Evolutionary conservation across 805 yeast species (phyloP), one percentile per base, ranked within the genome.

Genomic region (Zygosaccharomyces kombuchaensis): DNA sequence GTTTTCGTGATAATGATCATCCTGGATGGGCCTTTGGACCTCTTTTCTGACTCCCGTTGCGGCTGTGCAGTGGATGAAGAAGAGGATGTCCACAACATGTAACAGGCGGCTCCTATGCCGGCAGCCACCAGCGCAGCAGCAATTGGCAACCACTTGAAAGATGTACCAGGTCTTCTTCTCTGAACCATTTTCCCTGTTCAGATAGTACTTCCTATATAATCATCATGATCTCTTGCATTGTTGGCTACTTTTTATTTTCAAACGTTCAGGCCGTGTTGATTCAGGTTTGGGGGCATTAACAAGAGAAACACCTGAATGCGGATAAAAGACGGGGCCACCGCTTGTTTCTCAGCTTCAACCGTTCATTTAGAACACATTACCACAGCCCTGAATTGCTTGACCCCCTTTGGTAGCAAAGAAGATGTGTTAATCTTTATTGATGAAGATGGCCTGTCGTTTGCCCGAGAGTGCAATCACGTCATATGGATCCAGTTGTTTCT

Each of bases 391-490:
- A 63, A 63, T 29, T 69, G 80, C 17, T 55, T 77, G 2, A 58
- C 69, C 3, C 62, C 71, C 2, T 70, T 74, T 32, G 71, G 74
- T 8, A 54, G 60, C 16, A 63, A 66, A 35, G 75, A 60, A 25
- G 66, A 62, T 39, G 63, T 70, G 10, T 50, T 70, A 13, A 60
- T 76, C n/a, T 63, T 61, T 10, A 72, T 80, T 36, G 74, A 76
- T 14, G 56, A 63, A 1, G 76, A 76, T 37, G 85, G 84, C 0
- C 52, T 81, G 9, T 70, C 74, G 22, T 75, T 81, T 57, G 69
- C 72, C 9, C 71, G 78, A 4, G 75, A 71, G 36, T 73, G 71
- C 44, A 70, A 71, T 19, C 76, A 73, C 55, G 65, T 74, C 6
- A 56, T 62, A 43, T 53, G 57, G 27, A 62, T 65, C 10, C 66